Evolutionary conservation across 352 stramenopile species (phyloP).

Genomic region (Phytophthora pluvialis): DNA sequence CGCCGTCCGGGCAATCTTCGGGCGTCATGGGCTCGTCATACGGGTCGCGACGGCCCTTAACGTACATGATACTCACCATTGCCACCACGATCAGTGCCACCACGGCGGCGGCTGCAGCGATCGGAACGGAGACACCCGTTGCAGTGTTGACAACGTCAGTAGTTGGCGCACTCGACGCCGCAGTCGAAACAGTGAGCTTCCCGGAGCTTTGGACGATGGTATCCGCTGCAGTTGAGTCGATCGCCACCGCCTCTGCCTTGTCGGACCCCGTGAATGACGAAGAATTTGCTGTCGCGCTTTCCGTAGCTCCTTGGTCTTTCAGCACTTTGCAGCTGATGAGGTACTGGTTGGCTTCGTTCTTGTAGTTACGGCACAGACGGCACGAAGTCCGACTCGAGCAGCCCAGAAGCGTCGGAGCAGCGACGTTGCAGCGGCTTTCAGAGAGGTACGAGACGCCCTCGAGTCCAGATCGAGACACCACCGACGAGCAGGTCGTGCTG

Average conservation of each 20-base stretch:
- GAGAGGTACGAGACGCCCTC: slow-evolving; percentile 50
- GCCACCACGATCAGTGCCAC: slow-evolving; percentile 36
- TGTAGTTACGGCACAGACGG: slow-evolving; percentile 58
- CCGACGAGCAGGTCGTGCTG: slow-evolving; percentile 34
- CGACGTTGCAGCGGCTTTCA: slow-evolving; percentile 46
- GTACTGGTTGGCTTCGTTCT: slow-evolving; percentile 66
- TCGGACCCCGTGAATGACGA: not conserved
- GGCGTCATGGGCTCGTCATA: slow-evolving; percentile 32
- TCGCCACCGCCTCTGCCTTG: slow-evolving; percentile 5
- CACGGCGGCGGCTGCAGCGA: slow-evolving; percentile 16
- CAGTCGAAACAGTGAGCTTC: slow-evolving; percentile 12
- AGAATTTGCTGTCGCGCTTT: slow-evolving; percentile 6
- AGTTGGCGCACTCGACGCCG: too few relatives aligned
- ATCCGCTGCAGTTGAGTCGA: not conserved
- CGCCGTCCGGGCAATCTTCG: slow-evolving; percentile 15
- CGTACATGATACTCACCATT: slow-evolving; percentile 39
- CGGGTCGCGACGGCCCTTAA: slow-evolving; percentile 26
- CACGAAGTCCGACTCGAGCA: slow-evolving; percentile 56
- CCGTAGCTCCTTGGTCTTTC: slow-evolving; percentile 23
- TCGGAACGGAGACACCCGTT: not conserved
- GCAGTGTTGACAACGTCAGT: not conserved
- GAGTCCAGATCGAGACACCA: slow-evolving; percentile 41
- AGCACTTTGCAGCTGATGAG: slow-evolving; percentile 65
- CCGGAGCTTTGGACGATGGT: slow-evolving; percentile 1
- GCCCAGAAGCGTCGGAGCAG: slow-evolving; percentile 37